Evolutionary conservation across 1,284 basidiomycete genomes (phyloP).

Genomic region (Schizophyllum amplum): DNA sequence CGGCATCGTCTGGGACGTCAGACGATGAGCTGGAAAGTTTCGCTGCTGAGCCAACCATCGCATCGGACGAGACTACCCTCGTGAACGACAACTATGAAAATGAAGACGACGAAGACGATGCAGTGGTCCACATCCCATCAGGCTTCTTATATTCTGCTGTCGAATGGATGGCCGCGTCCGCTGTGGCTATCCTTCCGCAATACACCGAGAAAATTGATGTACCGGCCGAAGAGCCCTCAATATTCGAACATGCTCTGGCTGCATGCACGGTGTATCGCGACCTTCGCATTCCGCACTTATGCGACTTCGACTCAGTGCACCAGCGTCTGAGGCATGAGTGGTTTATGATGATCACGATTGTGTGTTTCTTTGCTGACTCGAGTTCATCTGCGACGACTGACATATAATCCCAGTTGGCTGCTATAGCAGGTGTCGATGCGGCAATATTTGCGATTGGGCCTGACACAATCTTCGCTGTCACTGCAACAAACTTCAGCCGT

Average conservation of each 20-base stretch:
- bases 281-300: conserved; percentile 35
- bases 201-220: neutral
- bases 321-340: conserved; percentile 39
- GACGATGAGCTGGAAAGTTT: neutral
- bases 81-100: conserved; percentile 13
- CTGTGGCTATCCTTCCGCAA: neutral
- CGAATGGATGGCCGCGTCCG: neutral
- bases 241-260: conserved; percentile 14
- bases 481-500: conserved; percentile 33
- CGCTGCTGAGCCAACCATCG: neutral
- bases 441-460: conserved; percentile 55
- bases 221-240: neutral
- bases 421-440: conserved; percentile 43
- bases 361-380: conserved; percentile 14
- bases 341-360: conserved; percentile 39
- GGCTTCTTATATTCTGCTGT: neutral
- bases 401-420: conserved; percentile 29
- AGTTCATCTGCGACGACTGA: neutral
- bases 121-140: neutral
- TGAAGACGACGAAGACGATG: neutral
- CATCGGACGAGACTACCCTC: conserved; percentile 3
- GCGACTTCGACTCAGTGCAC: conserved; percentile 42
- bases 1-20: conserved; percentile 9
- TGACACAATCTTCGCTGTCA: conserved; percentile 32
- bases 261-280: conserved; percentile 48